These are phyloP conservation scores for Bidens hawaiensis DNA, from an alignment of 140 eudicot species.

Conservation along the genomic window DNA sequence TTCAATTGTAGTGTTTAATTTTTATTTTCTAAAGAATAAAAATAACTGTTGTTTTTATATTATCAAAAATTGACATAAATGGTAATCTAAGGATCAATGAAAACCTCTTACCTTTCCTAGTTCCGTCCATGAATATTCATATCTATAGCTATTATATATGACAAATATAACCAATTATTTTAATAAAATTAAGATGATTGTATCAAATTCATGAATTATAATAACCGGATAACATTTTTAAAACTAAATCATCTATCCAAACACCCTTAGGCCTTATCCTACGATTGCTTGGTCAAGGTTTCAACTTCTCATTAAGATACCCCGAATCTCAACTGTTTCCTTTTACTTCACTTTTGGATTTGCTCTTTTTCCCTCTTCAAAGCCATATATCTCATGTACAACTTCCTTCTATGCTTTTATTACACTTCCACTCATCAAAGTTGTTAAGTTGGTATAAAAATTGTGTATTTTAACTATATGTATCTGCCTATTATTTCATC, in stretches of 20 bases:
- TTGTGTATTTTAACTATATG: neutral
- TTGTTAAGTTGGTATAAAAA: neutral
- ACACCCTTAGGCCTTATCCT: too few species aligned
- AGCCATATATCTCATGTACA: neutral
- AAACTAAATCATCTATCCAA: neutral
- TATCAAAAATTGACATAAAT: too few species aligned
- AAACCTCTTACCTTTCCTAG: too few species aligned
- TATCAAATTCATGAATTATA: too few species aligned
- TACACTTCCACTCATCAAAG: neutral
- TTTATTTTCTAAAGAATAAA: too few species aligned
- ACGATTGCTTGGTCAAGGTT: neutral
- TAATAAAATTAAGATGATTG: too few species aligned
- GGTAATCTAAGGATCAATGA: too few species aligned
- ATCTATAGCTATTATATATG: too few species aligned
- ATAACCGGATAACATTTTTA: neutral
- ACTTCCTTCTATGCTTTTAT: neutral
- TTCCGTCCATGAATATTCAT: too few species aligned
- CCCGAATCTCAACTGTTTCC: constrained; percentile 13
- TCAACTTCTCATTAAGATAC: neutral
- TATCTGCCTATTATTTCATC: neutral
- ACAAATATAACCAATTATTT: too few species aligned
- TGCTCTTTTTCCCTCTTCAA: constrained; percentile 15
- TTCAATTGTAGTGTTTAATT: too few species aligned
- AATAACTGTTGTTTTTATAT: too few species aligned
- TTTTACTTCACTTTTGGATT: constrained; percentile 18